Conservation (phyloP, 768 basidiomycete genomes). For the Rhodocollybia butyracea region DNA sequence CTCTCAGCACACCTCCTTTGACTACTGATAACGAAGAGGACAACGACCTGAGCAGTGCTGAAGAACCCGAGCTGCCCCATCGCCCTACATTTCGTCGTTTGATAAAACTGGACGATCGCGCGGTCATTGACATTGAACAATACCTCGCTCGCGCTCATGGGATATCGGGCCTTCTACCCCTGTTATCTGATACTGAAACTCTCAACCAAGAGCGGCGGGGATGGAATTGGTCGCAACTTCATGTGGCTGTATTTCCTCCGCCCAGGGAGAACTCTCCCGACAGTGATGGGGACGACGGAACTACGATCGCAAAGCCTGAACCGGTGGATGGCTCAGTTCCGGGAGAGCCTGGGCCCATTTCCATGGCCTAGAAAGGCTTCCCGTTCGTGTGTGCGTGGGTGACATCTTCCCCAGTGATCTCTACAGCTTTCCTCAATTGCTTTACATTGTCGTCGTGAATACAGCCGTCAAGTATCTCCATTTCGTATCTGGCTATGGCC, state of each 20-base stretch:
- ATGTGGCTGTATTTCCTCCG: constrained; percentile 26
- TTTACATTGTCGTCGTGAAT: too few species aligned
- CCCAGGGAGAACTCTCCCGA: neutral
- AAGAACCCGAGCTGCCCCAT: constrained; percentile 1
- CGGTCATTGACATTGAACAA: constrained; percentile 18
- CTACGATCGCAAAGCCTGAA: too few species aligned
- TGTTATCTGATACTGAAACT: neutral
- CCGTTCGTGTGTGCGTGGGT: too few species aligned
- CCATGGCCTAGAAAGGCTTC: too few species aligned
- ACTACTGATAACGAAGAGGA: constrained; percentile 32
- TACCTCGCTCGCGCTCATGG: constrained; percentile 23
- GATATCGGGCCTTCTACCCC: neutral
- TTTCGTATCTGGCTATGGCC: too few species aligned
- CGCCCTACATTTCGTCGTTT: constrained; percentile 8
- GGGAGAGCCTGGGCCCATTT: too few species aligned
- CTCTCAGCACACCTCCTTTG: constrained; percentile 29
- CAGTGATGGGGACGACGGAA: too few species aligned
- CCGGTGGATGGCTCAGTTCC: too few species aligned
- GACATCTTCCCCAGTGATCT: too few species aligned
- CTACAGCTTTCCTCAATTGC: too few species aligned
- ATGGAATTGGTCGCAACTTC: constrained; percentile 45
- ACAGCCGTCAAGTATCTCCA: too few species aligned
- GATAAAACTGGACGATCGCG: too few species aligned
- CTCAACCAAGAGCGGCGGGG: constrained; percentile 25
- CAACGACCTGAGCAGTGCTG: constrained; percentile 11